Conservation (phyloP, 495 filamentous ascomycete species). For the Xylaria sp. region DNA sequence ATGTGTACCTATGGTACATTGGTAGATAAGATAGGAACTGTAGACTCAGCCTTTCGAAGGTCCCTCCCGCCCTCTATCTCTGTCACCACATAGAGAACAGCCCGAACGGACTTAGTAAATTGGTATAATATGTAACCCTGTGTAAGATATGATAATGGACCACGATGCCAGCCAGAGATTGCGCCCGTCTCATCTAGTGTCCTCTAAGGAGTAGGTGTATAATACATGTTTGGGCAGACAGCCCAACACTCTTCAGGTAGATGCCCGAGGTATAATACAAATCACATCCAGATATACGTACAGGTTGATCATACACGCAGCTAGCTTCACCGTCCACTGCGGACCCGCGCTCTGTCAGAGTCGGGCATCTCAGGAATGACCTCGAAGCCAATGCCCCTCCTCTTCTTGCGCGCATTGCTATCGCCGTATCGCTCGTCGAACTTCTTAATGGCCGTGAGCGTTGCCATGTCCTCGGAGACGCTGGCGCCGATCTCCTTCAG, state of each 20-base stretch:
- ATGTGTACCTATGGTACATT: not conserved
- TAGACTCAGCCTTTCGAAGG: no score
- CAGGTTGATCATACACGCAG: conserved; percentile 5
- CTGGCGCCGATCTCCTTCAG: conserved; percentile 90
- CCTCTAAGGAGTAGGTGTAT: not conserved
- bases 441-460: conserved; percentile 82
- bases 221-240: not conserved
- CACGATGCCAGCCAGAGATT: not conserved
- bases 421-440: conserved; percentile 98
- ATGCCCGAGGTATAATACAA: conserved; percentile 1
- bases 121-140: conserved; percentile 1
- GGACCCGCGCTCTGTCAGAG: conserved; percentile 32
- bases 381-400: conserved; percentile 68
- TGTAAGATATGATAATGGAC: not conserved
- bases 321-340: conserved; percentile 26
- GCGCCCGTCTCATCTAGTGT: not conserved
- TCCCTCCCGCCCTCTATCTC: not conserved
- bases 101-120: not conserved
- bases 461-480: conserved; percentile 94
- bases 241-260: not conserved
- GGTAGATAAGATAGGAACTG: not conserved
- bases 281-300: conserved; percentile 12
- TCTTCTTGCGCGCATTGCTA: conserved; percentile 73
- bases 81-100: not conserved
- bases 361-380: conserved; percentile 42